These are phyloP conservation scores for Gomphus sp. DNA, from an alignment of 1,284 basidiomycete species.

Conservation along the genomic window DNA sequence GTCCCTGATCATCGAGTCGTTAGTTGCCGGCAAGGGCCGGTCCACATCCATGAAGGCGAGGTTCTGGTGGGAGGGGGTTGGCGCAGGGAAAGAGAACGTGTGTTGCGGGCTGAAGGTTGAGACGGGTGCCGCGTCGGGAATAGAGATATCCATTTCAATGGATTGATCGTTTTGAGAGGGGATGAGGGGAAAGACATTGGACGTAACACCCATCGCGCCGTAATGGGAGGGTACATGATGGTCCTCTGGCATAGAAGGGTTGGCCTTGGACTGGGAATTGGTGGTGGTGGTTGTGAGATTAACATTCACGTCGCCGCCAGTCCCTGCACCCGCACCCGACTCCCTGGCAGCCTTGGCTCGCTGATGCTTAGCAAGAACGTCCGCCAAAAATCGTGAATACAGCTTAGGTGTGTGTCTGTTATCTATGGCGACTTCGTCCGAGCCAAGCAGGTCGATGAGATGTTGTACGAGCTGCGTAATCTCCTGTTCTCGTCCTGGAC, in stretches of 20 bases:
- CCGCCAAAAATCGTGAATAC: constrained; percentile 42
- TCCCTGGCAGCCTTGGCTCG: background rate
- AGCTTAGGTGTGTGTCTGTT: constrained; percentile 40
- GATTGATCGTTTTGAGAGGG: background rate
- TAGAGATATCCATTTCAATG: background rate
- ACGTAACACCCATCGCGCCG: background rate
- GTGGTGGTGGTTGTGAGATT: background rate
- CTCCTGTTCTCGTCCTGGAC: constrained; percentile 26
- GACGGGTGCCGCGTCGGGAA: background rate
- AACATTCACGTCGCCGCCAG: background rate
- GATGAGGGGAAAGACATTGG: background rate
- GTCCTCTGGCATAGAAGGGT: background rate
- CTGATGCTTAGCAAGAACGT: constrained; percentile 28
- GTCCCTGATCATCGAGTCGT: too few relatives aligned
- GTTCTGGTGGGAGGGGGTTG: too few relatives aligned
- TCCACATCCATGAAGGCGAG: constrained; percentile 1
- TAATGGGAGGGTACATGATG: background rate
- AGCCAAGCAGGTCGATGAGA: constrained; percentile 38
- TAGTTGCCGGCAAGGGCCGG: background rate
- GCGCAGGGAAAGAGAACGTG: background rate
- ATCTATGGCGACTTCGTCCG: constrained; percentile 38
- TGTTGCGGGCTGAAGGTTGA: background rate
- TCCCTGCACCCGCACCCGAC: background rate
- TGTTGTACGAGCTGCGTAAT: constrained; percentile 33
- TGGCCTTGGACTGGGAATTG: background rate